phyloP scores from a whole-genome alignment of 306 rosid species.

The Vigna reflexopilosa region DNA sequence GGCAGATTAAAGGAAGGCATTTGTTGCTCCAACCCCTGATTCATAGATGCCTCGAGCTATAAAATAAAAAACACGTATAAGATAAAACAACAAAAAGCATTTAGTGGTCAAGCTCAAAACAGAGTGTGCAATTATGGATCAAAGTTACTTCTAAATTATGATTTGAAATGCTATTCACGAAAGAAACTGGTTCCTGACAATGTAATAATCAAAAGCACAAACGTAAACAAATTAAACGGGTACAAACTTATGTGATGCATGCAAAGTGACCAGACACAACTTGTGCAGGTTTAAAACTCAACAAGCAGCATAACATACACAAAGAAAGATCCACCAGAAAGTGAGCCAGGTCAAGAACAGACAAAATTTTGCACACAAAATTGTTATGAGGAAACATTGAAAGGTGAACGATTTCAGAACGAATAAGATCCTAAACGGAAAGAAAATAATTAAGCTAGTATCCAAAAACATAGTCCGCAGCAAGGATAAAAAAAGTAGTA shows the following conservation, averaged over 20 bases:
- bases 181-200: conserved; percentile 12
- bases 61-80: conserved; percentile 35
- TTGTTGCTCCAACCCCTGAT: conserved; percentile 91
- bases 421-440: conserved; percentile 9
- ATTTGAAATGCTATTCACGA: conserved; percentile 6
- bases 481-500: not conserved
- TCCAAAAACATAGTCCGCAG: conserved; percentile 10
- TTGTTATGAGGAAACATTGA: not conserved
- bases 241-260: conserved; percentile 14
- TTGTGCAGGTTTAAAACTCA: conserved; percentile 11
- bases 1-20: conserved; percentile 96
- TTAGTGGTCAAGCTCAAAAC: conserved; percentile 2
- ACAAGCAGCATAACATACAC: not conserved
- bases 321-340: conserved; percentile 30
- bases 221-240: conserved; percentile 9
- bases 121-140: conserved; percentile 12
- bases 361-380: conserved; percentile 12
- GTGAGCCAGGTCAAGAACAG: conserved; percentile 13
- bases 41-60: conserved; percentile 98
- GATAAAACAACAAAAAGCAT: conserved; percentile 18
- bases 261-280: conserved; percentile 10
- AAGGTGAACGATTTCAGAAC: conserved; percentile 8
- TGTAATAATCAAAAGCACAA: conserved; percentile 19
- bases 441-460: conserved; percentile 17
- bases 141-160: not conserved